phyloP scores from a whole-genome alignment of 306 rosid species.

The Vigna mungo region DNA sequence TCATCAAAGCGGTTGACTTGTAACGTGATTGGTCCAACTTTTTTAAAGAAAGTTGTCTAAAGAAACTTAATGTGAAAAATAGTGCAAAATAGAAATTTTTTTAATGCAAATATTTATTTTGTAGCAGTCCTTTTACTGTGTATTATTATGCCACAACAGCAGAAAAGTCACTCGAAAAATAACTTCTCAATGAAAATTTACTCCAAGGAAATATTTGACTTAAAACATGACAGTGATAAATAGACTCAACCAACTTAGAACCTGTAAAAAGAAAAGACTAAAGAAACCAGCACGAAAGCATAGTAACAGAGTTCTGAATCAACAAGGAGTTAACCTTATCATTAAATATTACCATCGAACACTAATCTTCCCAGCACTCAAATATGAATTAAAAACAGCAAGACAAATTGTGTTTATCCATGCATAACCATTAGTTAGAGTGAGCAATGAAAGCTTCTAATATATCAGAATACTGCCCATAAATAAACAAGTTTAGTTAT shows the following conservation, averaged over 20 bases:
- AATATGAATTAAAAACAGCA: not conserved
- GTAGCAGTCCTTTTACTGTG: not conserved
- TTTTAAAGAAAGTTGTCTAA: not conserved
- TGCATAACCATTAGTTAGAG: not conserved
- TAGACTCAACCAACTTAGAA: not conserved
- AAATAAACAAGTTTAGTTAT: not conserved
- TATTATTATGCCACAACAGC: not conserved
- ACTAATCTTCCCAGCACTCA: no score
- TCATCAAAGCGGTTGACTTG: conserved; percentile 15
- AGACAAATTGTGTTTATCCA: not conserved
- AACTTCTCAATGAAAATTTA: conserved; percentile 15
- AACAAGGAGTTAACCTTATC: not conserved
- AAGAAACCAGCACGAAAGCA: conserved; percentile 15
- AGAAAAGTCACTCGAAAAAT: not conserved
- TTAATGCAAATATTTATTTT: not conserved
- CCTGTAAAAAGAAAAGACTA: not conserved
- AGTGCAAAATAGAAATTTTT: not conserved
- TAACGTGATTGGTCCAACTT: conserved; percentile 3
- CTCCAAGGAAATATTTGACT: conserved; percentile 20
- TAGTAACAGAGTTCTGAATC: not conserved
- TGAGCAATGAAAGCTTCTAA: not conserved
- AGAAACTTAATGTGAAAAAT: not conserved
- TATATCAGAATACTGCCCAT: not conserved
- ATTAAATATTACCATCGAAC: not conserved
- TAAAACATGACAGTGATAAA: conserved; percentile 1